Evolutionary conservation across 805 yeast genomes (phyloP), one percentile per base, ranked within the genome.

Genomic region (baker's yeast (Saccharomyces cerevisiae)): DNA sequence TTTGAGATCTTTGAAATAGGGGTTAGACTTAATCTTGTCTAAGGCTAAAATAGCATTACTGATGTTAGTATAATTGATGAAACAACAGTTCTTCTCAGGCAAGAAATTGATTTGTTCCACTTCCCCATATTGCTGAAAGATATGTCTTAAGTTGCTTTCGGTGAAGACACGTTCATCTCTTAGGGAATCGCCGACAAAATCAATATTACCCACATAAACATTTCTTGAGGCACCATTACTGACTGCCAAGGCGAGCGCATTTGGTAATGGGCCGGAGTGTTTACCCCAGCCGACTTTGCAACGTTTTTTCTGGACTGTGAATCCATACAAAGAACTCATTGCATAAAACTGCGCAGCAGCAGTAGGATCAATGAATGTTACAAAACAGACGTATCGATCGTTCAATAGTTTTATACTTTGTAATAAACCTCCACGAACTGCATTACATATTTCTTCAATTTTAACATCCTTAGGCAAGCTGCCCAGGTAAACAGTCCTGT

Each of bases 311-410:
- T 88, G 96, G 56, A 92, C 86, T 21, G 90, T 81, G 56, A 92
- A 76, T 0, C 97, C 97, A 66, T 90, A 95, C 59, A 90, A 75
- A 65, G 89, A 90, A 60, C 96, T 85, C 87, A 89, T 84, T 8
- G 97, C 97, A 71, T 85, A 92, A 69, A 92, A 92, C 71, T 92
- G 98, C 1, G 97, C 97, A 0, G 98, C 98, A 2, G 97, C 96
- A 52, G 92, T 87, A 28, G 98, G 96, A 67, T 94, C 98, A 59
- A 92, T 85, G 68, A 94, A 92, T 13, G 98, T 92, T 51, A 94
- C 87, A 68, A 94, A 94, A 66, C 97, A 90, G 55, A 90, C 92
- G 65, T 88, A 96, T 59, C 92, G 81, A 65, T 89, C 97, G 52
- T 83, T 79, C 52, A 92, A 77, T 55, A 87, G 81, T 61, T 95